A percentile compares a stretch with the other conserved stretches of the same genome.
Conservation (phyloP, 1,284 basidiomycete genomes). For the Ceratobasidium theobromae region DNA sequence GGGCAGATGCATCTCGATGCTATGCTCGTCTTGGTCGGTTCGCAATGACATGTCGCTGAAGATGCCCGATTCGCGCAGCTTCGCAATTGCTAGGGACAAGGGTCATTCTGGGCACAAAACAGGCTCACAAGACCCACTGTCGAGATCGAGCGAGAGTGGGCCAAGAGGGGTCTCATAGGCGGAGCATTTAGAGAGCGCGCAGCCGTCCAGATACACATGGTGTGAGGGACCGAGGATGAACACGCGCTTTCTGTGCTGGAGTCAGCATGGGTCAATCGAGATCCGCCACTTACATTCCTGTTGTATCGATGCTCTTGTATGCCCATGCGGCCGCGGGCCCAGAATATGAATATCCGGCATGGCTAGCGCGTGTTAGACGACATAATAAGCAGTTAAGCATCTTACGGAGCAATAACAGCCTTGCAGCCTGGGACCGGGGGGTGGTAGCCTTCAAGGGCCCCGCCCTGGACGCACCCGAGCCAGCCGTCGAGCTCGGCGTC, state of each 20-base stretch:
- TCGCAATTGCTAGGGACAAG: slow-evolving; percentile 57
- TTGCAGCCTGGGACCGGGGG: slow-evolving; percentile 77
- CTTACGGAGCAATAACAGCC: slow-evolving; percentile 95
- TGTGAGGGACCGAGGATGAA: slow-evolving; percentile 97
- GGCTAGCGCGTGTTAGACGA: slow-evolving; percentile 53
- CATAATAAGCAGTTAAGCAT: slow-evolving; percentile 34
- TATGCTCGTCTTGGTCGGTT: slow-evolving; percentile 93
- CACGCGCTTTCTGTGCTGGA: slow-evolving; percentile 69
- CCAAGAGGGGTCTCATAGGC: slow-evolving; percentile 88
- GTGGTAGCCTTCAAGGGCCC: slow-evolving; percentile 47
- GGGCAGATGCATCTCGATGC: slow-evolving; percentile 96
- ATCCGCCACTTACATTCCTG: slow-evolving; percentile 63
- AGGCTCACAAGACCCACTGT: slow-evolving; percentile 58
- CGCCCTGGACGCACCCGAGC: slow-evolving; percentile 56
- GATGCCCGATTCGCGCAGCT: slow-evolving; percentile 65
- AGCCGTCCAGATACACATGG: slow-evolving; percentile 84
- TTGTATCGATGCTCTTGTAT: slow-evolving; percentile 83
- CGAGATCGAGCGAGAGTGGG: slow-evolving; percentile 71
- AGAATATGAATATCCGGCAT: slow-evolving; percentile 96
- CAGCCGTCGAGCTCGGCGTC: slow-evolving; percentile 63
- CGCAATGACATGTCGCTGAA: slow-evolving; percentile 69
- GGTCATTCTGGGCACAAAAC: not conserved
- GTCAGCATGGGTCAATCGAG: slow-evolving; percentile 32
- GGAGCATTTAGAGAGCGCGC: slow-evolving; percentile 77
- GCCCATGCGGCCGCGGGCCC: slow-evolving; percentile 95